phyloP scores from a whole-genome alignment of 108 stramenopile species.

The Cyclotella baltica region DNA sequence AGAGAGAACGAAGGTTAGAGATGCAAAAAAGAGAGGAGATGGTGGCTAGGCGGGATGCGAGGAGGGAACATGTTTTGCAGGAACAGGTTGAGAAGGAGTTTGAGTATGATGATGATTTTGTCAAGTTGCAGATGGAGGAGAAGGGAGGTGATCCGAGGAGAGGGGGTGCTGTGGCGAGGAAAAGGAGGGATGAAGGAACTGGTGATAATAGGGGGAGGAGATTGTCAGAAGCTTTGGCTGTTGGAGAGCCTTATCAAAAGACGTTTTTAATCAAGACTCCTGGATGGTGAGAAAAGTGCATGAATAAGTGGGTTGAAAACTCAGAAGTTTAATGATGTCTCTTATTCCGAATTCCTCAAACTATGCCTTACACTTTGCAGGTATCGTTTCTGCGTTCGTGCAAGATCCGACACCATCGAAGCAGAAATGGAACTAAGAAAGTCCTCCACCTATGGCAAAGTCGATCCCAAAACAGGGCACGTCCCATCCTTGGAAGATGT shows the following conservation, averaged over 20 bases:
- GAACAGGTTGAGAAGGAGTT: slow-evolving; percentile 32
- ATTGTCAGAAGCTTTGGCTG: slow-evolving; percentile 11
- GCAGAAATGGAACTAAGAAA: slow-evolving; percentile 85
- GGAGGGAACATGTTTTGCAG: slow-evolving; percentile 17
- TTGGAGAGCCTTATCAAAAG: slow-evolving; percentile 70
- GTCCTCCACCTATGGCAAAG: slow-evolving; percentile 67
- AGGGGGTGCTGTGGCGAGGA: background rate
- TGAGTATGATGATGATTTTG: slow-evolving; percentile 49
- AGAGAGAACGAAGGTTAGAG: slow-evolving; percentile 10
- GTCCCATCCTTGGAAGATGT: slow-evolving; percentile 66
- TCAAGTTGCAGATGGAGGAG: slow-evolving; percentile 48
- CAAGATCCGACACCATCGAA: slow-evolving; percentile 57
- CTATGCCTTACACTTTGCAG: background rate
- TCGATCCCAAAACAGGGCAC: slow-evolving; percentile 67
- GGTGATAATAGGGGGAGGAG: background rate
- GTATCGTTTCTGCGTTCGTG: slow-evolving; percentile 76
- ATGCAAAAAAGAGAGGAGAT: slow-evolving; percentile 3
- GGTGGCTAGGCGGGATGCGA: slow-evolving; percentile 3
- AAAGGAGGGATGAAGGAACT: background rate
- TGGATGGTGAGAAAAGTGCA: slow-evolving; percentile 59
- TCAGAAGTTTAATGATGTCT: no score
- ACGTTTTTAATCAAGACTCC: slow-evolving; percentile 53
- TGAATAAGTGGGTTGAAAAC: background rate
- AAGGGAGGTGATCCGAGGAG: slow-evolving; percentile 4
- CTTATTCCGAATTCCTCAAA: background rate